Conservation (phyloP, 2,329 filamentous ascomycete species). For the Pleomassaria siparia region DNA sequence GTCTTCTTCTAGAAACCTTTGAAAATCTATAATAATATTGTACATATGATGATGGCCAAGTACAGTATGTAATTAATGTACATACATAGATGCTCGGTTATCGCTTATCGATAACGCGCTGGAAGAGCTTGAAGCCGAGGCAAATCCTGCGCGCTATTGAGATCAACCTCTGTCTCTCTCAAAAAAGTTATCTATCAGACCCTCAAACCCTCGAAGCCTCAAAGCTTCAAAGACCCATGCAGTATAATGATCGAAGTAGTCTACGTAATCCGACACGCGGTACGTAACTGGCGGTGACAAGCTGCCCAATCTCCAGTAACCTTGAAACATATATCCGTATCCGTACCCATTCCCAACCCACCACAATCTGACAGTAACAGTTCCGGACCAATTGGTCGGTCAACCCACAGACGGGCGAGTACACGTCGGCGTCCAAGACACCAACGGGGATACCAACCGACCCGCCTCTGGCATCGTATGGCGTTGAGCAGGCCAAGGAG, state of each 20-base stretch:
- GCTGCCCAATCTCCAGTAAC: not conserved
- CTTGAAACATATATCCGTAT: not conserved
- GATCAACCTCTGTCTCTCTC: too few species aligned
- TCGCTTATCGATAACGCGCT: conserved; percentile 9
- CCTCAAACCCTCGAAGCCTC: too few species aligned
- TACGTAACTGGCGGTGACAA: conserved; percentile 45
- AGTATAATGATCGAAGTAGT: conserved; percentile 49
- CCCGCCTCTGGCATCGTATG: conserved; percentile 82
- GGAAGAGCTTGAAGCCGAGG: conserved; percentile 4
- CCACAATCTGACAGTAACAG: conserved; percentile 40
- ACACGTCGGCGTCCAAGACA: conserved; percentile 66
- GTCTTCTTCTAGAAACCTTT: too few species aligned
- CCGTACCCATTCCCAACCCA: not conserved
- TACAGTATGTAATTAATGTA: too few species aligned
- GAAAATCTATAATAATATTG: too few species aligned
- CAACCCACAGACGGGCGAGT: conserved; percentile 76
- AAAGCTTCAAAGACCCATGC: not conserved
- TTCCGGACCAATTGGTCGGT: conserved; percentile 91
- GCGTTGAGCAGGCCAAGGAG: conserved; percentile 79
- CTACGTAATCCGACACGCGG: conserved; percentile 54
- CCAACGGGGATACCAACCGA: conserved; percentile 89
- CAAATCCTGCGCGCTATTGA: too few species aligned
- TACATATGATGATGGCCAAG: too few species aligned
- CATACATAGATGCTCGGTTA: not conserved
- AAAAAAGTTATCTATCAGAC: too few species aligned